Evolutionary conservation across 768 basidiomycete species (phyloP).

Genomic region (Pisolithus tinctorius): DNA sequence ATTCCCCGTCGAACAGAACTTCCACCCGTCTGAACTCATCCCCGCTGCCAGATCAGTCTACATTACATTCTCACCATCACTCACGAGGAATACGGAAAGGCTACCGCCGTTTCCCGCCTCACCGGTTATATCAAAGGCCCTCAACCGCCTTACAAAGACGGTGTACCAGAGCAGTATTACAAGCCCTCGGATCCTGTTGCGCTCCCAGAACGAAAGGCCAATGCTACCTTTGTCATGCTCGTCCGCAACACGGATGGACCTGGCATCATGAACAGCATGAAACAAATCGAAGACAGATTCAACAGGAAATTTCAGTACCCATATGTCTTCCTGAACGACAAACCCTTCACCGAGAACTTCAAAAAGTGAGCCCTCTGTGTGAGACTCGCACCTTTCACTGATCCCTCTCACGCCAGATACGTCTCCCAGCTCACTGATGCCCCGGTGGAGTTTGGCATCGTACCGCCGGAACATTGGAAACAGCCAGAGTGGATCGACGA

Average conservation of each 20-base stretch:
- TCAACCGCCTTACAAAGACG: constrained; percentile 46
- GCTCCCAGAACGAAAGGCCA: constrained; percentile 55
- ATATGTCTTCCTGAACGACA: constrained; percentile 87
- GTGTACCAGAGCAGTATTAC: constrained; percentile 58
- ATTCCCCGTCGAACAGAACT: background rate
- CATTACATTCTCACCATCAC: constrained; percentile 38
- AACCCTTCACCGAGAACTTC: constrained; percentile 70
- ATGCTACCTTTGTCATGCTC: constrained; percentile 79
- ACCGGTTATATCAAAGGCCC: constrained; percentile 17
- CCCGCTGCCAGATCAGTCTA: constrained; percentile 26
- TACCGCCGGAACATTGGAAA: constrained; percentile 65
- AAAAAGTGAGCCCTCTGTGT: constrained; percentile 42
- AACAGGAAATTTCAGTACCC: constrained; percentile 77
- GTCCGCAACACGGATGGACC: constrained; percentile 59
- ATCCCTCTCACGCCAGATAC: constrained; percentile 18
- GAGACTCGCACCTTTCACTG: background rate
- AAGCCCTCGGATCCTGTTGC: constrained; percentile 29
- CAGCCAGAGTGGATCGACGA: constrained; percentile 81
- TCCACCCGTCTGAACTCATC: constrained; percentile 6
- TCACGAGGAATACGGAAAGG: constrained; percentile 36
- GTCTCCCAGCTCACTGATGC: constrained; percentile 24
- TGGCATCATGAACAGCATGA: constrained; percentile 57
- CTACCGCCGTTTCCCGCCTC: constrained; percentile 33
- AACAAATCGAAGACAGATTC: constrained; percentile 81
- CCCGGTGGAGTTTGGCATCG: constrained; percentile 49